Percentiles rank a stretch among this genome's conserved stretches.
Conservation (phyloP, 2,329 filamentous ascomycete genomes). For the Arthrobotrys conoides region DNA sequence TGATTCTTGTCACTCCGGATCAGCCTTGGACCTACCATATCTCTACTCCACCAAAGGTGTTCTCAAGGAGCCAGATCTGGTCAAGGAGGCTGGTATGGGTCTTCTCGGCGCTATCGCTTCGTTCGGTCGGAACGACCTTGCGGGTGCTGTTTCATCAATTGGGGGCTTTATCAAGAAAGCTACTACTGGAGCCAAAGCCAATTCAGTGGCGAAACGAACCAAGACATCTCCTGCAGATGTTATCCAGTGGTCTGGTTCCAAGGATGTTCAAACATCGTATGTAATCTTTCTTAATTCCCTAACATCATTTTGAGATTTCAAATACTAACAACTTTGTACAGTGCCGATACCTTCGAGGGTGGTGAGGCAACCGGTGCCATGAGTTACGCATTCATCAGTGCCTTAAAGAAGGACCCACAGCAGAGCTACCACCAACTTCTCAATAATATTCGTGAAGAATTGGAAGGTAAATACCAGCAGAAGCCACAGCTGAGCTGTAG, state of each 20-base stretch:
- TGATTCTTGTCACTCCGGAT: slow-evolving; percentile 84
- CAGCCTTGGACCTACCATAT: slow-evolving; percentile 82
- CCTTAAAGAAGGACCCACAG: slow-evolving; percentile 91
- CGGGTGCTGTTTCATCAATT: slow-evolving; percentile 83
- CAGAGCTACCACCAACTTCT: slow-evolving; percentile 96
- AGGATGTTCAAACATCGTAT: slow-evolving; percentile 93
- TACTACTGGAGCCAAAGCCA: slow-evolving; percentile 81
- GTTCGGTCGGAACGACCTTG: slow-evolving; percentile 86
- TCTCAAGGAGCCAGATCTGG: slow-evolving; percentile 84
- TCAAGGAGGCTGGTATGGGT: slow-evolving; percentile 82
- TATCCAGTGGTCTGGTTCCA: slow-evolving; percentile 97
- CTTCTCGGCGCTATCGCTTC: slow-evolving; percentile 78
- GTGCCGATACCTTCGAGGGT: slow-evolving; percentile 88
- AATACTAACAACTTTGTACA: slow-evolving; percentile 67
- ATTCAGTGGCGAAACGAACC: slow-evolving; percentile 84
- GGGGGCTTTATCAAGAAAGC: slow-evolving; percentile 90
- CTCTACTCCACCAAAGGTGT: slow-evolving; percentile 83
- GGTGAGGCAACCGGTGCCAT: slow-evolving; percentile 95
- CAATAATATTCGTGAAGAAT: slow-evolving; percentile 92
- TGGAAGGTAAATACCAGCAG: slow-evolving; percentile 88
- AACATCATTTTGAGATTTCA: slow-evolving; percentile 60
- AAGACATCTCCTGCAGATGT: slow-evolving; percentile 96
- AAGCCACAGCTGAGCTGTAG: slow-evolving; percentile 97
- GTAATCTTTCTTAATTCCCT: slow-evolving; percentile 66
- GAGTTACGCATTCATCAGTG: slow-evolving; percentile 96